A percentile compares a stretch with the other conserved stretches of the same genome.
Conservation (phyloP, 306 rosid genomes). For the Gastrolobium bilobum region DNA sequence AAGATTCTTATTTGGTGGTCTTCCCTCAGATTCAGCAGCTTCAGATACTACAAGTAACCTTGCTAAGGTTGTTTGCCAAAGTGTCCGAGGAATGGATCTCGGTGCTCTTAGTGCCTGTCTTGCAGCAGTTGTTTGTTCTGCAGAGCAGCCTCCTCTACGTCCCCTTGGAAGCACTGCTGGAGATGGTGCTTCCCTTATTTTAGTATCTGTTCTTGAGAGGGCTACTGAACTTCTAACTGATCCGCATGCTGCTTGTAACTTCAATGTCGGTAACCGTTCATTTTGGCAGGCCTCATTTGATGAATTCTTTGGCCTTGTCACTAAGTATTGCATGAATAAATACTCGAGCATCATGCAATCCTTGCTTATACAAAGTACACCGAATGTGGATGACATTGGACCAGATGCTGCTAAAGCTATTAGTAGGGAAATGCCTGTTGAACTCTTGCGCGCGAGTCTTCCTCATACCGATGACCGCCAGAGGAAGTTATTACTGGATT, state of each 20-base stretch:
- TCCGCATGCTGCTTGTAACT: conserved; percentile 59
- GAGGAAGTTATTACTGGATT: conserved; percentile 58
- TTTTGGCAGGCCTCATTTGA: conserved; percentile 72
- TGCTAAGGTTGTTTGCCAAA: conserved; percentile 58
- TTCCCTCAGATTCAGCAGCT: conserved; percentile 57
- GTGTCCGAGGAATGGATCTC: conserved; percentile 62
- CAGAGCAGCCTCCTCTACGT: conserved; percentile 70
- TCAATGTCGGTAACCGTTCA: conserved; percentile 54
- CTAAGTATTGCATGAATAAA: conserved; percentile 66
- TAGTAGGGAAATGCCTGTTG: conserved; percentile 65
- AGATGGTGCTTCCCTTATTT: conserved; percentile 65
- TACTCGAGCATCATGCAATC: conserved; percentile 65
- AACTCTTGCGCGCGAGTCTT: conserved; percentile 68
- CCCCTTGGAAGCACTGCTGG: conserved; percentile 64
- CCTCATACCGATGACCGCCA: conserved; percentile 66
- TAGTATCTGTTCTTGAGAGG: conserved; percentile 65
- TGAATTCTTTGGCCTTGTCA: conserved; percentile 63
- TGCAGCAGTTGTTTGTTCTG: conserved; percentile 70
- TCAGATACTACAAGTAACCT: conserved; percentile 58
- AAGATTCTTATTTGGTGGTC: conserved; percentile 68
- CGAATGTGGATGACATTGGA: conserved; percentile 52
- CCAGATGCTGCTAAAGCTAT: conserved; percentile 62
- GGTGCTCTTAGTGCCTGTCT: conserved; percentile 69
- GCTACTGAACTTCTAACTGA: conserved; percentile 59
- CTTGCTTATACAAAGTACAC: conserved; percentile 48